A percentile compares a stretch with the other conserved stretches of the same genome.
These are phyloP conservation scores for Oryza glaberrima DNA, from an alignment of 176 grass and related monocot genomes.

Conservation along the genomic window DNA sequence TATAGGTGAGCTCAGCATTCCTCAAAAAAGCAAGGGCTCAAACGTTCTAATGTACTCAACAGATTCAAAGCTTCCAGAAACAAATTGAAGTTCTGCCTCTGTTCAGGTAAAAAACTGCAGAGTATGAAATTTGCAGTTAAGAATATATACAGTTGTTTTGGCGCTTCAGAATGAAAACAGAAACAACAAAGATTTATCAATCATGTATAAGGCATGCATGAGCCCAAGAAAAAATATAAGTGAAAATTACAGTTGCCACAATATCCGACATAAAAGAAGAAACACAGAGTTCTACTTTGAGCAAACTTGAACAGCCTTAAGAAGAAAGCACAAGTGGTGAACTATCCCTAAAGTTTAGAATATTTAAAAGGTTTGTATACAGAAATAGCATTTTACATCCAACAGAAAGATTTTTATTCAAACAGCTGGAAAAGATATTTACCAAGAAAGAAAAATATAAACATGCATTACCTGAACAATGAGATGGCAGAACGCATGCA, in stretches of 20 bases:
- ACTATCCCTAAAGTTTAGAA: not conserved
- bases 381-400: conserved; percentile 83
- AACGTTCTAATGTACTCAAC: conserved; percentile 90
- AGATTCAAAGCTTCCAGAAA: conserved; percentile 93
- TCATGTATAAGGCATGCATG: conserved; percentile 27
- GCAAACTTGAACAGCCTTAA: conserved; percentile 12
- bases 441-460: conserved; percentile 15
- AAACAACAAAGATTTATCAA: conserved; percentile 11
- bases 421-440: not conserved
- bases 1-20: conserved; percentile 95
- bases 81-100: conserved; percentile 90
- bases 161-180: not conserved
- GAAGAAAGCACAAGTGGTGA: not conserved
- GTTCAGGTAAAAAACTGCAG: conserved; percentile 32
- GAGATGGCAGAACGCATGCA: conserved; percentile 90
- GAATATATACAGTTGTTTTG: conserved; percentile 9
- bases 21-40: conserved; percentile 98
- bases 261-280: conserved; percentile 8
- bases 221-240: not conserved
- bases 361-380: conserved; percentile 24
- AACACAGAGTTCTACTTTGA: conserved; percentile 3
- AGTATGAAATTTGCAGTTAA: too few species aligned
- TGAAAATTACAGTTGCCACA: not conserved
- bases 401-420: conserved; percentile 35
- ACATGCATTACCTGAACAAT: conserved; percentile 64